These are phyloP conservation scores for Fusarium equiseti DNA, from an alignment of 2,329 filamentous ascomycete species.

Conservation along the genomic window DNA sequence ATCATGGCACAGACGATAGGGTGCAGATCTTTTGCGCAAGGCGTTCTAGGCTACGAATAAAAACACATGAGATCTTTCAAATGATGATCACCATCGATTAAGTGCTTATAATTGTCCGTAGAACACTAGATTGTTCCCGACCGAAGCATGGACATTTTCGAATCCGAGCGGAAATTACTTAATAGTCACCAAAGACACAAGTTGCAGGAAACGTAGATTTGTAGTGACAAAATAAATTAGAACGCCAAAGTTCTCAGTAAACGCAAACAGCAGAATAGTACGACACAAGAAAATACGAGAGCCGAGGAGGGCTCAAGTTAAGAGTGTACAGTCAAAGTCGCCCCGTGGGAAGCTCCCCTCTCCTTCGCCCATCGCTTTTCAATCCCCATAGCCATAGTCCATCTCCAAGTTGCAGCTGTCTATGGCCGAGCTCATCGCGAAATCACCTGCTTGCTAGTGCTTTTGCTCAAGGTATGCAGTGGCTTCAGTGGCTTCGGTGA, in stretches of 20 bases:
- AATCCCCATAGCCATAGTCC: slow-evolving; percentile 18
- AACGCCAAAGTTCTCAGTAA: slow-evolving; percentile 42
- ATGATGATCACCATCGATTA: slow-evolving; percentile 1
- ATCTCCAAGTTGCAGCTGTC: slow-evolving; percentile 5
- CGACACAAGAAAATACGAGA: slow-evolving; percentile 42
- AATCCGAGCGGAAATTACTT: background rate
- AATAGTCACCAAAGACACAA: background rate
- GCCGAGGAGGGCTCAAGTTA: slow-evolving; percentile 34
- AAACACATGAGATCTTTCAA: slow-evolving; percentile 9
- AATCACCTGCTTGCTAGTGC: background rate
- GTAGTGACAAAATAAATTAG: slow-evolving; percentile 21
- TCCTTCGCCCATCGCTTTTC: slow-evolving; percentile 29
- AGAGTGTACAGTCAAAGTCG: slow-evolving; percentile 45
- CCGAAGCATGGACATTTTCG: background rate
- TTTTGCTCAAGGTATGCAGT: background rate
- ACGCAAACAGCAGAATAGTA: slow-evolving; percentile 35
- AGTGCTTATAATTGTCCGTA: background rate
- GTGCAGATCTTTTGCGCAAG: slow-evolving; percentile 25
- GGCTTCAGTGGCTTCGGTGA: background rate
- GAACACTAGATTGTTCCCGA: background rate
- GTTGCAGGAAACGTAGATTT: background rate
- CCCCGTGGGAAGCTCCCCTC: slow-evolving; percentile 26
- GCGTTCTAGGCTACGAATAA: slow-evolving; percentile 32
- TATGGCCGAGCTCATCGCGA: background rate
- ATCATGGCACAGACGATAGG: slow-evolving; percentile 9